Conservation (phyloP, 805 yeast genomes). For the Lachancea cidri region DNA sequence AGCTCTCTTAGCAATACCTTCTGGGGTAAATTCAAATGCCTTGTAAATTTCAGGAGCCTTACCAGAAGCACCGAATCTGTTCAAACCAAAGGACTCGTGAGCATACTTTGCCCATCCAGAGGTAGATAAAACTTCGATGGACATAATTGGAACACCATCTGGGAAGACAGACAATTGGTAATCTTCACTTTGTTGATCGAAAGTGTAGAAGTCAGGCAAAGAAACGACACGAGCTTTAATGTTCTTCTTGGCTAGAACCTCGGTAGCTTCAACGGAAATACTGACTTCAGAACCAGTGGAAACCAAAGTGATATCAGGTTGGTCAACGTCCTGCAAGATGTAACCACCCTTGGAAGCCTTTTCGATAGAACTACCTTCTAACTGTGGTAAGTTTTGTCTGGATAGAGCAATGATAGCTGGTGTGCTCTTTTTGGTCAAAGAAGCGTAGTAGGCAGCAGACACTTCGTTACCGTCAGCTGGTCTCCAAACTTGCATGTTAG, state of each 20-base stretch:
- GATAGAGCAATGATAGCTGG: constrained; percentile 74
- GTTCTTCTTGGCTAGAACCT: constrained; percentile 59
- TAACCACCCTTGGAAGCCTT: constrained; percentile 95
- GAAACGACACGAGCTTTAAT: constrained; percentile 80
- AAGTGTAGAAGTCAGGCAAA: constrained; percentile 86
- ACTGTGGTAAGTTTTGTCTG: constrained; percentile 88
- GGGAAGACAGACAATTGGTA: constrained; percentile 87
- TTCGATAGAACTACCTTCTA: constrained; percentile 87
- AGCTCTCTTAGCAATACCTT: constrained; percentile 86
- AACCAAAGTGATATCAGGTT: constrained; percentile 69
- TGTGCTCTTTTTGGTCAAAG: constrained; percentile 55
- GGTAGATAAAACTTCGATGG: constrained; percentile 90
- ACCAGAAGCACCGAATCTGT: constrained; percentile 97
- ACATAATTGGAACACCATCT: constrained; percentile 87
- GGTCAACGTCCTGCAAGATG: constrained; percentile 52
- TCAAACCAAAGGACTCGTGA: constrained; percentile 93
- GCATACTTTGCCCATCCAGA: constrained; percentile 93
- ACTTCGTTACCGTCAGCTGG: constrained; percentile 91
- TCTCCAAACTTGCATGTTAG: constrained; percentile 83
- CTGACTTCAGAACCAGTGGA: constrained; percentile 93
- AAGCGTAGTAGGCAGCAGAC: constrained; percentile 72
- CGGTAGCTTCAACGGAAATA: constrained; percentile 75
- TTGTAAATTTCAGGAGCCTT: constrained; percentile 78
- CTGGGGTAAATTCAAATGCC: constrained; percentile 85
- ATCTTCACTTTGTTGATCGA: constrained; percentile 75